Conservation (phyloP, 306 rosid genomes). For the Quercus wislizeni region DNA sequence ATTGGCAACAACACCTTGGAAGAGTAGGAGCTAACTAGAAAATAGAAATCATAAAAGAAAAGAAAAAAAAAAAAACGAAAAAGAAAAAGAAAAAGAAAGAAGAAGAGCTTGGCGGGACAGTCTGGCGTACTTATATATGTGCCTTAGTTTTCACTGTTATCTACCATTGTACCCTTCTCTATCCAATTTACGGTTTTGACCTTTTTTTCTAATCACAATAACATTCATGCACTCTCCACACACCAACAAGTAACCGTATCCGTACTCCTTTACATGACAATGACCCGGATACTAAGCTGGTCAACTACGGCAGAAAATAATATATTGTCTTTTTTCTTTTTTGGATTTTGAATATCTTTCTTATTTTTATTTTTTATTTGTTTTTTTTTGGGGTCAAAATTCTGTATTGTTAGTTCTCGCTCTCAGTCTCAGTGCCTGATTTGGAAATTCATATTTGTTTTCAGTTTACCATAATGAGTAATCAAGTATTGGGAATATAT, state of each 20-base stretch:
- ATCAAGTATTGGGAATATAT: too few species aligned
- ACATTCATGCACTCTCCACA: too few species aligned
- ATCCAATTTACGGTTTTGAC: slow-evolving; percentile 26
- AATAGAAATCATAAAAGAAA: too few species aligned
- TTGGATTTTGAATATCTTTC: neutral
- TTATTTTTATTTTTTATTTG: neutral
- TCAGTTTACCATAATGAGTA: too few species aligned
- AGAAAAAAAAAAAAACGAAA: too few species aligned
- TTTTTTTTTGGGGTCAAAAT: neutral
- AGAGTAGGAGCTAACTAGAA: too few species aligned
- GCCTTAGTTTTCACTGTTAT: slow-evolving; percentile 42
- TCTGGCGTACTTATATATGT: slow-evolving; percentile 54
- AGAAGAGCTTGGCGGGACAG: slow-evolving; percentile 67
- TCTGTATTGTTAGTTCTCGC: too few species aligned
- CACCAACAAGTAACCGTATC: neutral
- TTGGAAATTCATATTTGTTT: too few species aligned
- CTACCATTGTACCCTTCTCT: slow-evolving; percentile 42
- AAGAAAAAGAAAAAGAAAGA: too few species aligned
- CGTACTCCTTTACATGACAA: neutral
- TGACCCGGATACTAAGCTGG: neutral
- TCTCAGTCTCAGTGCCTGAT: too few species aligned
- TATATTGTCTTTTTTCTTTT: neutral
- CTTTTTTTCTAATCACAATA: neutral
- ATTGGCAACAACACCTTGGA: too few species aligned
- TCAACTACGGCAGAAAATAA: neutral